These are phyloP conservation scores for Debaryomyces hansenii DNA, from an alignment of 805 yeast genomes.

Conservation along the genomic window DNA sequence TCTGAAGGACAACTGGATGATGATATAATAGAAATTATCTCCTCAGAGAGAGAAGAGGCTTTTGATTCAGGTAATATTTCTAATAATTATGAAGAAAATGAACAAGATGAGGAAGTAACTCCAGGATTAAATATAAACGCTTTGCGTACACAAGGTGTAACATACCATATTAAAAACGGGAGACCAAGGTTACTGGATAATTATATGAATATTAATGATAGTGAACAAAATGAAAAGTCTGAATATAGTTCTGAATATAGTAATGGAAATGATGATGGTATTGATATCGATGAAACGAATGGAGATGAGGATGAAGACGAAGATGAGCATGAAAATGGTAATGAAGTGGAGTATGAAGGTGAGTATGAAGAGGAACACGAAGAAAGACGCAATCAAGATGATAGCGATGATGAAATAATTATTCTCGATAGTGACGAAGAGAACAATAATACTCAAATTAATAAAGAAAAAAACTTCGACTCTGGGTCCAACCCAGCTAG, in stretches of 20 bases:
- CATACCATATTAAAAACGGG: constrained; percentile 3
- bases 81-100: constrained; percentile 23
- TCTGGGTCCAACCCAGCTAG: too few relatives aligned
- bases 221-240: neutral
- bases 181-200: constrained; percentile 3
- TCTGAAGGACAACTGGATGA: constrained; percentile 43
- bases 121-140: constrained; percentile 19
- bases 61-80: constrained; percentile 28
- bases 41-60: constrained; percentile 7
- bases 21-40: constrained; percentile 45
- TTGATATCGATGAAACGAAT: constrained; percentile 1
- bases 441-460: neutral
- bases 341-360: neutral
- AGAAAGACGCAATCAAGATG: constrained; percentile 23
- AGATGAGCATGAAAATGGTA: constrained; percentile 8
- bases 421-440: constrained; percentile 13
- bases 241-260: constrained; percentile 9
- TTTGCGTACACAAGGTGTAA: neutral
- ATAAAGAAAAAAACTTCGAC: neutral
- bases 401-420: constrained; percentile 10
- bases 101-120: constrained; percentile 44
- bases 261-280: constrained; percentile 2
- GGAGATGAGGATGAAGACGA: constrained; percentile 29
- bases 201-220: neutral
- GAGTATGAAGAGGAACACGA: constrained; percentile 3